Percentiles rank a stretch among this genome's conserved stretches.
Conservation (phyloP, 345 rosid genomes). For the Mercurialis annua region DNA sequence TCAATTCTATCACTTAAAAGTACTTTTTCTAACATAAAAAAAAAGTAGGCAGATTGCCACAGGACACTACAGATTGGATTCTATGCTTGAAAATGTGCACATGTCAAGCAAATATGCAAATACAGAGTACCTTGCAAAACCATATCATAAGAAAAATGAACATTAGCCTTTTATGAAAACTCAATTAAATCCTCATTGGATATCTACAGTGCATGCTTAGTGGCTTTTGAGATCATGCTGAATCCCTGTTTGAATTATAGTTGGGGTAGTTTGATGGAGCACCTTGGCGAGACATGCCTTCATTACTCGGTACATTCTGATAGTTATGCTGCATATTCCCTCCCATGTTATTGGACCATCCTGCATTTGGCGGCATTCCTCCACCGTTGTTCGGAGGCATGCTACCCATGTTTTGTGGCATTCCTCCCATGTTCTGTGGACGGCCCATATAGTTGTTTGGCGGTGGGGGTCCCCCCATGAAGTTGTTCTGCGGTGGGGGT, state of each 20-base stretch:
- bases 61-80: background rate
- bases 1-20: too few relatives aligned
- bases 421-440: constrained; percentile 23
- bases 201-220: constrained; percentile 28
- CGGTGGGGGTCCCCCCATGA: too few relatives aligned
- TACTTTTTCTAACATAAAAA: too few relatives aligned
- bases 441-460: constrained; percentile 1
- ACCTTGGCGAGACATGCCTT: constrained; percentile 25
- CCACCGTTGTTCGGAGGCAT: constrained; percentile 24
- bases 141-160: background rate
- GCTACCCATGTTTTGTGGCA: constrained; percentile 10
- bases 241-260: constrained; percentile 26
- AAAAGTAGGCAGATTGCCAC: background rate
- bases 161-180: background rate
- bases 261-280: constrained; percentile 22
- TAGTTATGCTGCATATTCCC: constrained; percentile 18
- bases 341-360: constrained; percentile 15
- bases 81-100: background rate
- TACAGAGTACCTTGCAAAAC: constrained; percentile 4
- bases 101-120: background rate
- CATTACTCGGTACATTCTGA: constrained; percentile 16
- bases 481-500: too few relatives aligned
- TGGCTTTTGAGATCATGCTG: background rate
- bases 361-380: constrained; percentile 19
- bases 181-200: background rate